Evolutionary conservation across 148 eudicot genomes (phyloP).

Genomic region (Cornus suecica): DNA sequence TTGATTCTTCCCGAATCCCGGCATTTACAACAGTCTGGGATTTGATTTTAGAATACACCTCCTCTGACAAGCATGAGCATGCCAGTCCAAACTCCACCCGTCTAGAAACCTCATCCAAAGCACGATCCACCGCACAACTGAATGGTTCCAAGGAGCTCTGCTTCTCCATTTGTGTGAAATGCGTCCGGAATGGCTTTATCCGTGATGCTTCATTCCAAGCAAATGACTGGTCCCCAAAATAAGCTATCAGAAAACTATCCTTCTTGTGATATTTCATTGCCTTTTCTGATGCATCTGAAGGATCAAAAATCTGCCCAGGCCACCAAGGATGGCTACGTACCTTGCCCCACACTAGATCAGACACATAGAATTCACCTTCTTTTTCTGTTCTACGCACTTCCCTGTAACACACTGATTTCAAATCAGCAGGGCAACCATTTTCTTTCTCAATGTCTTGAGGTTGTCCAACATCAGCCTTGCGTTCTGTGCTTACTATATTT

Average conservation of each 20-base stretch:
- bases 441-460: background rate
- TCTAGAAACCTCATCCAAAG: conserved; percentile 64
- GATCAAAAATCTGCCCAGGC: conserved; percentile 83
- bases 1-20: conserved; percentile 48
- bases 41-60: conserved; percentile 34
- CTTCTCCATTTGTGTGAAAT: conserved; percentile 60
- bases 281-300: conserved; percentile 53
- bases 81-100: conserved; percentile 67
- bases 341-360: conserved; percentile 86
- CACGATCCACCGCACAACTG: conserved; percentile 60
- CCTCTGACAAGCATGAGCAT: conserved; percentile 57
- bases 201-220: conserved; percentile 64
- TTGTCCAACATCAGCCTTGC: background rate
- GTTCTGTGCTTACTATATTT: background rate
- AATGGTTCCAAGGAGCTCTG: conserved; percentile 55
- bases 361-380: conserved; percentile 34
- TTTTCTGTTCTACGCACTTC: conserved; percentile 16
- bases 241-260: conserved; percentile 52
- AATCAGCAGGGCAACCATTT: background rate
- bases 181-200: conserved; percentile 52
- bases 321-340: conserved; percentile 94
- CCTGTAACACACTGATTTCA: background rate
- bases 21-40: conserved; percentile 49
- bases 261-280: conserved; percentile 50
- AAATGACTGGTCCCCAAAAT: conserved; percentile 72